Conservation (phyloP, 495 filamentous ascomycete species). For the Aspergillus affinis region DNA sequence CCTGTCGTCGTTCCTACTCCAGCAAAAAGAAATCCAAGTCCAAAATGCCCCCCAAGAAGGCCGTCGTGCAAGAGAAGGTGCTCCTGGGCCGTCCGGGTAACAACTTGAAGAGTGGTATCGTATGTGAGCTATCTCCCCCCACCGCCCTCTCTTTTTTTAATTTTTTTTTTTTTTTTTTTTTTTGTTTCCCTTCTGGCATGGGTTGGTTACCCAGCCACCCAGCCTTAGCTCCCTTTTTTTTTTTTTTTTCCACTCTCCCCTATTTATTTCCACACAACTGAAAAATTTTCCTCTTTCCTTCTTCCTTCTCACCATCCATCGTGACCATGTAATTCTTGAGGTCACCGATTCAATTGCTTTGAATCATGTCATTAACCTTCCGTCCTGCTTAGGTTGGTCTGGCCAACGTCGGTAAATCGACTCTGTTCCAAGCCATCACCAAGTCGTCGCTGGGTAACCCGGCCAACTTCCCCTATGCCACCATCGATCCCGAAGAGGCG, state of each 20-base stretch:
- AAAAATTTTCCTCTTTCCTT: not conserved
- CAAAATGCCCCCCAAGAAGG: slow-evolving; percentile 58
- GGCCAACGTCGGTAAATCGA: slow-evolving; percentile 99
- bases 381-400: slow-evolving; percentile 74
- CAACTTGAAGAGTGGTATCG: slow-evolving; percentile 99
- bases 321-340: slow-evolving; percentile 1
- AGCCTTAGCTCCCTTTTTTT: slow-evolving; percentile 17
- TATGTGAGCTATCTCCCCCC: slow-evolving; percentile 63
- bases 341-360: not conserved
- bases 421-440: slow-evolving; percentile 98
- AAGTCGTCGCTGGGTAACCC: slow-evolving; percentile 97
- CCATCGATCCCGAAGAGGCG: slow-evolving; percentile 98
- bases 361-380: not conserved
- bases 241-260: slow-evolving; percentile 15
- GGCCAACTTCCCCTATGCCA: slow-evolving; percentile 99
- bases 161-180: slow-evolving; percentile 35
- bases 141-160: slow-evolving; percentile 27
- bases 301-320: not conserved
- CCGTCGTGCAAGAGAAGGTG: slow-evolving; percentile 55
- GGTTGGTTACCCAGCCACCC: slow-evolving; percentile 11
- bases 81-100: slow-evolving; percentile 92
- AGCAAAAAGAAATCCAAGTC: slow-evolving; percentile 42
- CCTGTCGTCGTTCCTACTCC: slow-evolving; percentile 44
- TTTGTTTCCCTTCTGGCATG: slow-evolving; percentile 24
- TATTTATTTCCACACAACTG: slow-evolving; percentile 13